Evolutionary conservation across 768 basidiomycete species (phyloP).

Genomic region (Chalciporus chontae): DNA sequence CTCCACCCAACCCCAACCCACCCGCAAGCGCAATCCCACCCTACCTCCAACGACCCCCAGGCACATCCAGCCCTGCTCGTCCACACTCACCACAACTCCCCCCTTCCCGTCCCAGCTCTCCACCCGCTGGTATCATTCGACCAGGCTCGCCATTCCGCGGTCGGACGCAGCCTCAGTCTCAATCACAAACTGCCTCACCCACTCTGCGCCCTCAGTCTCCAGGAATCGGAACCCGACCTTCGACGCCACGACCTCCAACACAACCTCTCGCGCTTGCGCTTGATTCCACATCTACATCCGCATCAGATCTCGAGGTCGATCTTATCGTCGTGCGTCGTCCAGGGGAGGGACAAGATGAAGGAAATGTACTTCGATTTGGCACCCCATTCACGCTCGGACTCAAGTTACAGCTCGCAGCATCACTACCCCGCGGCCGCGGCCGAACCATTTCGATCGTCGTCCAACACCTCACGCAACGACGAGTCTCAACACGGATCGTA

Average conservation of each 20-base stretch:
- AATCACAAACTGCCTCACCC: slow-evolving; percentile 28
- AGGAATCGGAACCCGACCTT: slow-evolving; percentile 23
- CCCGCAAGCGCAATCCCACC: slow-evolving; percentile 72
- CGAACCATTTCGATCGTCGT: slow-evolving; percentile 54
- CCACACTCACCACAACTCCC: slow-evolving; percentile 57
- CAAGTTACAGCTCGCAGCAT: slow-evolving; percentile 48
- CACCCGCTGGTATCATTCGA: slow-evolving; percentile 46
- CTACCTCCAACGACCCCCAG: slow-evolving; percentile 61
- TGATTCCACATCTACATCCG: slow-evolving; percentile 14
- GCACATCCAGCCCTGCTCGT: slow-evolving; percentile 40
- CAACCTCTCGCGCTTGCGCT: slow-evolving; percentile 15
- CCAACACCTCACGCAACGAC: slow-evolving; percentile 59
- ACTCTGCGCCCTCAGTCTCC: slow-evolving; percentile 30
- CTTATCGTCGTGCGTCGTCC: slow-evolving; percentile 52
- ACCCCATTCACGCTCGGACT: slow-evolving; percentile 59
- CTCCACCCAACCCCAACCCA: slow-evolving; percentile 30
- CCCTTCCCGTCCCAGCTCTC: slow-evolving; percentile 54
- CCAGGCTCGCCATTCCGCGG: slow-evolving; percentile 40
- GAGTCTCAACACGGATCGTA: slow-evolving; percentile 11
- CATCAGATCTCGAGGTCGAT: slow-evolving; percentile 51
- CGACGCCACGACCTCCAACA: slow-evolving; percentile 3
- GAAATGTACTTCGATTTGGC: slow-evolving; percentile 43
- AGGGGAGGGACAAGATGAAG: background rate
- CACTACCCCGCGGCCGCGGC: slow-evolving; percentile 32
- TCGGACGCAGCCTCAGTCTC: slow-evolving; percentile 7